Percentiles rank a stretch among this genome's conserved stretches.
phyloP scores from a whole-genome alignment of 2,329 filamentous ascomycete genomes.

The Aphanocladium album region DNA sequence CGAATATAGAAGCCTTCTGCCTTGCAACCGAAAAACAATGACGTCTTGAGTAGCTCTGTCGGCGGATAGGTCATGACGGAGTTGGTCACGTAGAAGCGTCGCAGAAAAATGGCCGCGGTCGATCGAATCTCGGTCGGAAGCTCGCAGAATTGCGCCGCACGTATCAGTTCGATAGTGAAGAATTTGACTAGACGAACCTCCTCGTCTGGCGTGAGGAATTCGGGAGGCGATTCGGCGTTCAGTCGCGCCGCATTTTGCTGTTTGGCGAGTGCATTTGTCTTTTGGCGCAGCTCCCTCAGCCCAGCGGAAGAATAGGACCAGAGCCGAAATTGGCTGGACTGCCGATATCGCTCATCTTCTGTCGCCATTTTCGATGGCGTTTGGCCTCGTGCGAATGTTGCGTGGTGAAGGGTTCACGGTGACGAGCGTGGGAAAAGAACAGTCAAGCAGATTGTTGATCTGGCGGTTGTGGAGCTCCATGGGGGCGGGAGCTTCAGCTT shows the following conservation, averaged over 20 bases:
- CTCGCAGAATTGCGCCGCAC: slow-evolving; percentile 50
- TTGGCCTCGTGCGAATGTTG: background rate
- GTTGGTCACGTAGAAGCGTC: slow-evolving; percentile 93
- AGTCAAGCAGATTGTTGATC: too few species aligned
- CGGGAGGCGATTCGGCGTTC: slow-evolving; percentile 55
- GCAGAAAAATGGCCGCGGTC: slow-evolving; percentile 83
- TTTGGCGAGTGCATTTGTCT: slow-evolving; percentile 72
- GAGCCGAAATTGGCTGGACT: slow-evolving; percentile 82
- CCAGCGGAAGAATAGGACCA: slow-evolving; percentile 84
- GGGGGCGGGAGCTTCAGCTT: too few species aligned
- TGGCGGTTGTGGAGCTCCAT: too few species aligned
- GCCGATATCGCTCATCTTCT: slow-evolving; percentile 87
- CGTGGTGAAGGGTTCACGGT: background rate
- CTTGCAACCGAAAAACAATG: slow-evolving; percentile 89
- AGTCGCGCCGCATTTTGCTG: slow-evolving; percentile 54
- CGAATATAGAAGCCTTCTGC: slow-evolving; percentile 78
- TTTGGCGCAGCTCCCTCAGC: slow-evolving; percentile 65
- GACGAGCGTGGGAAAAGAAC: background rate
- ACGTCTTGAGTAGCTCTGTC: slow-evolving; percentile 80
- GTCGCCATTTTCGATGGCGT: slow-evolving; percentile 52
- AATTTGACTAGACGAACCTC: slow-evolving; percentile 77
- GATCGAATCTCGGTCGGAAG: slow-evolving; percentile 46
- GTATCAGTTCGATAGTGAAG: slow-evolving; percentile 59
- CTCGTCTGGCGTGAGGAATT: slow-evolving; percentile 78
- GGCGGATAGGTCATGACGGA: slow-evolving; percentile 95